These are phyloP conservation scores for Trichoderma lentiforme DNA, from an alignment of 2,329 filamentous ascomycete species.

Conservation along the genomic window DNA sequence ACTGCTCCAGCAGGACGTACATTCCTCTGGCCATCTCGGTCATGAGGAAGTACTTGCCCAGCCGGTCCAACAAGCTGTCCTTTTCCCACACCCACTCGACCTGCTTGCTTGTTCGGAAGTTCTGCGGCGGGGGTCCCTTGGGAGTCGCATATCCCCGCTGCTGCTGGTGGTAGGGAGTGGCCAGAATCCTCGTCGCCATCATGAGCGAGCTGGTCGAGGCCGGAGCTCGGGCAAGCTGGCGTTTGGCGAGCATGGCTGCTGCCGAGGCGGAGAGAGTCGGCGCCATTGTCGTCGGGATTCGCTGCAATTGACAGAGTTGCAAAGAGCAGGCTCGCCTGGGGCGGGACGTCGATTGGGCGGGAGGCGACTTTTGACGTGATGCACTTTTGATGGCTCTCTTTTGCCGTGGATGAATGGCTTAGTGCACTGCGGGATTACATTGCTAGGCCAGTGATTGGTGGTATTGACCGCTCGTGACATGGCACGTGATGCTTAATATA, in stretches of 20 bases:
- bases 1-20: conserved; percentile 97
- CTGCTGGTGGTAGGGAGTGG: conserved; percentile 27
- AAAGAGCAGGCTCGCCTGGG: conserved; percentile 20
- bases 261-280: conserved; percentile 31
- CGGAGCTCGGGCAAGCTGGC: conserved; percentile 32
- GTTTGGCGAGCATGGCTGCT: conserved; percentile 35
- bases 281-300: conserved; percentile 29
- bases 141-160: conserved; percentile 61
- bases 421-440: conserved; percentile 40
- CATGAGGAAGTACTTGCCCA: conserved; percentile 92
- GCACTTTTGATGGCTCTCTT: conserved; percentile 18
- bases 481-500: conserved; percentile 28
- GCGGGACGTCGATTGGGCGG: conserved; percentile 15
- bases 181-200: conserved; percentile 18
- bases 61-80: conserved; percentile 75
- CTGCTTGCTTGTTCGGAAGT: conserved; percentile 73
- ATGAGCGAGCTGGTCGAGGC: conserved; percentile 23
- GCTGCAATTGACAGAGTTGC: conserved; percentile 29
- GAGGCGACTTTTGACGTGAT: conserved; percentile 27
- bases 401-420: conserved; percentile 7
- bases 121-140: conserved; percentile 71
- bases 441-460: conserved; percentile 37
- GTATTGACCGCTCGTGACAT: conserved; percentile 24
- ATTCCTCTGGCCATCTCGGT: conserved; percentile 95
- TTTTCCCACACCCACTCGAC: conserved; percentile 77